phyloP scores from a whole-genome alignment of 1,284 basidiomycete genomes.

The Hypsizygus ulmarius region DNA sequence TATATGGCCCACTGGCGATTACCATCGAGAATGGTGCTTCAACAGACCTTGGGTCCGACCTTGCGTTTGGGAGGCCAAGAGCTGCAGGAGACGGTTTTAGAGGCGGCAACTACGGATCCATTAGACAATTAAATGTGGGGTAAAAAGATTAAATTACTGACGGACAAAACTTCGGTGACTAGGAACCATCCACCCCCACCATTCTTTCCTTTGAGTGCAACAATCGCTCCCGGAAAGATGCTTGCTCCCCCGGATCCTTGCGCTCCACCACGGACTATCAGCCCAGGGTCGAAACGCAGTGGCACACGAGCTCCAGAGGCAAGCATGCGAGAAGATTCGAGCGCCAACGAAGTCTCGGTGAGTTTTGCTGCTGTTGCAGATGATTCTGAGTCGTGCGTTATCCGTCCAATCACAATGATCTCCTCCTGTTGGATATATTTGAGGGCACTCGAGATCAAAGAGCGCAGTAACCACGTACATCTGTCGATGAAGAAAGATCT shows the following conservation, averaged over 20 bases:
- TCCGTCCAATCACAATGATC: slow-evolving; percentile 77
- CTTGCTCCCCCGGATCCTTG: slow-evolving; percentile 68
- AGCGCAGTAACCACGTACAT: slow-evolving; percentile 43
- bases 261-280: slow-evolving; percentile 67
- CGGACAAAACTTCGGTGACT: slow-evolving; percentile 81
- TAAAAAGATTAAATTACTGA: slow-evolving; percentile 37
- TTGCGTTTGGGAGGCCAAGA: slow-evolving; percentile 26
- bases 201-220: slow-evolving; percentile 87
- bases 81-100: slow-evolving; percentile 38
- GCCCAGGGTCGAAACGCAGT: slow-evolving; percentile 64
- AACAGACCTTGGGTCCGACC: slow-evolving; percentile 31
- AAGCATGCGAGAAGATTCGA: slow-evolving; percentile 81
- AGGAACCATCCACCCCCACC: slow-evolving; percentile 87
- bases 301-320: slow-evolving; percentile 72
- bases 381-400: slow-evolving; percentile 70
- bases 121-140: slow-evolving; percentile 3
- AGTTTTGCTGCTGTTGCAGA: slow-evolving; percentile 60
- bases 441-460: slow-evolving; percentile 11
- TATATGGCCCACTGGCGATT: slow-evolving; percentile 82
- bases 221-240: slow-evolving; percentile 88
- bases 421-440: slow-evolving; percentile 51
- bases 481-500: slow-evolving; percentile 73
- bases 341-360: slow-evolving; percentile 66
- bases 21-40: slow-evolving; percentile 57
- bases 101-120: slow-evolving; percentile 45